Evolutionary conservation across 208 protist genomes (phyloP).

Genomic region (Trypanosoma mega): DNA sequence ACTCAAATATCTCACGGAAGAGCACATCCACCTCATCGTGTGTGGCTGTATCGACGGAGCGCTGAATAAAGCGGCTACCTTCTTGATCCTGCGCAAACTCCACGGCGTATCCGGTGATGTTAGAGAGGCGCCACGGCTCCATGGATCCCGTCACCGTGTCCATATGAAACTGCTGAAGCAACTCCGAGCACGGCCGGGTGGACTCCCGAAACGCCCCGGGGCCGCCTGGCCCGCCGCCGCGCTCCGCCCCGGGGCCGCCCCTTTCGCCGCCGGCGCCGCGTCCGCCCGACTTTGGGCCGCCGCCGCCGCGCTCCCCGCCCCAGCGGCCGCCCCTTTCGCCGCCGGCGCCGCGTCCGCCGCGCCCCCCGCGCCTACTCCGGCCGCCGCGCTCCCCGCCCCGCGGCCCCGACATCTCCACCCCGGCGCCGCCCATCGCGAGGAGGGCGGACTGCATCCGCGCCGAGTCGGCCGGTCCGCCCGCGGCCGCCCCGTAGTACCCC

Average conservation of each 20-base stretch:
- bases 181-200: slow-evolving; percentile 54
- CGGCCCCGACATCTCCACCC: slow-evolving; percentile 7
- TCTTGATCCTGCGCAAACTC: slow-evolving; percentile 97
- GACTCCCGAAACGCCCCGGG: slow-evolving; percentile 19
- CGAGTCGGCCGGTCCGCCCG: slow-evolving; percentile 4
- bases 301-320: slow-evolving; percentile 24
- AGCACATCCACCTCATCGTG: slow-evolving; percentile 84
- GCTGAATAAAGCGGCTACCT: slow-evolving; percentile 98
- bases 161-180: slow-evolving; percentile 63
- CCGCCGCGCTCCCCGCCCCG: slow-evolving; percentile 20
- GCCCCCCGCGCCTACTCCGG: slow-evolving; percentile 7
- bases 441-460: slow-evolving; percentile 26
- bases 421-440: slow-evolving; percentile 16
- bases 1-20: slow-evolving; percentile 93
- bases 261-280: neutral
- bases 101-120: slow-evolving; percentile 91
- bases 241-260: slow-evolving; percentile 9
- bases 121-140: slow-evolving; percentile 60
- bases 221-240: slow-evolving; percentile 8
- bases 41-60: slow-evolving; percentile 89
- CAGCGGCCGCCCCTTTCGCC: slow-evolving; percentile 31
- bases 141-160: slow-evolving; percentile 37
- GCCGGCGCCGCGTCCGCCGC: slow-evolving; percentile 22
- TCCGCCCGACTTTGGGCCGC: slow-evolving; percentile 8
- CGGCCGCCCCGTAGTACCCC: slow-evolving; percentile 25